Conservation (phyloP, 225 moss, liverwort and hornwort species). For the Asterella californica region DNA sequence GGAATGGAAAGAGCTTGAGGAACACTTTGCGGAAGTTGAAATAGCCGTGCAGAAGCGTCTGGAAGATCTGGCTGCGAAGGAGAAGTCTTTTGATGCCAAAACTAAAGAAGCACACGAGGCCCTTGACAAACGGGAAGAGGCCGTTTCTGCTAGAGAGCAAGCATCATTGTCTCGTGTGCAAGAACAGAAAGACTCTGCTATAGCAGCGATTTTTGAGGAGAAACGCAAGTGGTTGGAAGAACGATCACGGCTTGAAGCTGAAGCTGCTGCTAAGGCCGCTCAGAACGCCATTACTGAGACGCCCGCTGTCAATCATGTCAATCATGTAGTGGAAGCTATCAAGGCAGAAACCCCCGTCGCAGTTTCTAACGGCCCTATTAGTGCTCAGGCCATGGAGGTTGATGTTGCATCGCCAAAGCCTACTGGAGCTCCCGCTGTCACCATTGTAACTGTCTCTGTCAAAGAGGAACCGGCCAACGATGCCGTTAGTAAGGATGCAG, state of each 20-base stretch:
- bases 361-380: slow-evolving; percentile 55
- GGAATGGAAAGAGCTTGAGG: slow-evolving; percentile 99
- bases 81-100: slow-evolving; percentile 81
- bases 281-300: slow-evolving; percentile 49
- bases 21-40: slow-evolving; percentile 92
- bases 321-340: slow-evolving; percentile 54
- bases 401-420: slow-evolving; percentile 68
- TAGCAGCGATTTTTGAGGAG: slow-evolving; percentile 98
- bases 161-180: slow-evolving; percentile 95
- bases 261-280: slow-evolving; percentile 65
- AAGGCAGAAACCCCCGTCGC: slow-evolving; percentile 44
- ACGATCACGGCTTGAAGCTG: slow-evolving; percentile 86
- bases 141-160: slow-evolving; percentile 87
- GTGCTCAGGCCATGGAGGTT: slow-evolving; percentile 89
- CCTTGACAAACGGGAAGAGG: slow-evolving; percentile 79
- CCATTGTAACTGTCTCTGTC: slow-evolving; percentile 48
- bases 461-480: slow-evolving; percentile 81
- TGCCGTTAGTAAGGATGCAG: slow-evolving; percentile 79
- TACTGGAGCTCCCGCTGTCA: slow-evolving; percentile 38
- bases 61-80: slow-evolving; percentile 84
- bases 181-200: slow-evolving; percentile 98
- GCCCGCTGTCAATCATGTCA: slow-evolving; percentile 50
- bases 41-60: slow-evolving; percentile 82
- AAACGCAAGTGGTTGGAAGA: slow-evolving; percentile 99
- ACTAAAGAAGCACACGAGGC: slow-evolving; percentile 66